A percentile compares a stretch with the other conserved stretches of the same genome.
Evolutionary conservation across 495 filamentous ascomycete species (phyloP).

Genomic region (Acidomyces sp.): DNA sequence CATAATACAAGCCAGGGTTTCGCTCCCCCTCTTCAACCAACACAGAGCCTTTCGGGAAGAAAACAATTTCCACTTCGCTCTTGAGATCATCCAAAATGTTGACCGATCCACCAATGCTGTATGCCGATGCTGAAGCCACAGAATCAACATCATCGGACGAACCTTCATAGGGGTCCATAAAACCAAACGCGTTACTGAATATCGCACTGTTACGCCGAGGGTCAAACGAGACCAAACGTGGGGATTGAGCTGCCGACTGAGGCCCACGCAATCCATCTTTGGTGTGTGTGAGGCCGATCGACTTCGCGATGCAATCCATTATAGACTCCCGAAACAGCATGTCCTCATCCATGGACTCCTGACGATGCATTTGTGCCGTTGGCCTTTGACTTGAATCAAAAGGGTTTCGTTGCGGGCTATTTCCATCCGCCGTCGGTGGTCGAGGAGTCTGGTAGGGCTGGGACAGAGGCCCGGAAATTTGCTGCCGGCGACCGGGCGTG

Average conservation of each 20-base stretch:
- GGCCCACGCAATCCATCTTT: constrained; percentile 43
- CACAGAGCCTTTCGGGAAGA: constrained; percentile 85
- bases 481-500: constrained; percentile 26
- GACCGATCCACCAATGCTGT: constrained; percentile 38
- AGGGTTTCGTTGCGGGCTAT: constrained; percentile 36
- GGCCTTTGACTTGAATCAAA: constrained; percentile 39
- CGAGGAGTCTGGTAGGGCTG: constrained; percentile 29
- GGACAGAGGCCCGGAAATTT: constrained; percentile 29
- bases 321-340: constrained; percentile 77
- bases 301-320: constrained; percentile 89
- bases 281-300: constrained; percentile 65
- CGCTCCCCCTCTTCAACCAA: constrained; percentile 95
- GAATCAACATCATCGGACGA: constrained; percentile 81
- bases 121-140: constrained; percentile 53
- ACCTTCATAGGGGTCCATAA: constrained; percentile 80
- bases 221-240: constrained; percentile 74
- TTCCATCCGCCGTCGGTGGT: constrained; percentile 19
- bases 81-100: constrained; percentile 59
- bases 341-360: constrained; percentile 72
- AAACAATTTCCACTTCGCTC: constrained; percentile 94
- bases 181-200: constrained; percentile 84
- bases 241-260: constrained; percentile 70
- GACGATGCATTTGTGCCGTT: constrained; percentile 42
- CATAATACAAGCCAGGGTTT: constrained; percentile 92
- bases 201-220: constrained; percentile 69